phyloP scores from a whole-genome alignment of 1,139 yeast genomes.

The Dujonia santamariae region DNA sequence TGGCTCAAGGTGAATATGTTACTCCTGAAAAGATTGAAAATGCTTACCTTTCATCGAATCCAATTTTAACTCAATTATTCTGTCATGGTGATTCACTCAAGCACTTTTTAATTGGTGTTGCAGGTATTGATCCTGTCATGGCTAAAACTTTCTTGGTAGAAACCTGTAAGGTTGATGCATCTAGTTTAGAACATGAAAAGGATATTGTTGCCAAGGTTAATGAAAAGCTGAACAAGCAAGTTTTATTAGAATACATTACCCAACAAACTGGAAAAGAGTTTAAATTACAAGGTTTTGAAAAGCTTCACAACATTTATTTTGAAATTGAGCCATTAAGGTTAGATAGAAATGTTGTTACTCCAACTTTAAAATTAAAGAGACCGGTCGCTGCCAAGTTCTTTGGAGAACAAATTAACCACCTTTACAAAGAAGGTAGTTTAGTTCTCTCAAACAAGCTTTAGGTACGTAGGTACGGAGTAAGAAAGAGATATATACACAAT shows the following conservation, averaged over 20 bases:
- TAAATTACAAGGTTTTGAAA: slow-evolving; percentile 52
- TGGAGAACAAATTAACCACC: slow-evolving; percentile 39
- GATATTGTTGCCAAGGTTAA: slow-evolving; percentile 29
- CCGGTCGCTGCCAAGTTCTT: slow-evolving; percentile 54
- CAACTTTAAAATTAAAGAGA: slow-evolving; percentile 73
- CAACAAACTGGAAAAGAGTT: slow-evolving; percentile 14
- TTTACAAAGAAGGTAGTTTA: slow-evolving; percentile 56
- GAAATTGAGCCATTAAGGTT: slow-evolving; percentile 66
- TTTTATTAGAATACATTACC: slow-evolving; percentile 28
- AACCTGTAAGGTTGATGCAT: slow-evolving; percentile 14
- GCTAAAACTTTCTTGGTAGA: slow-evolving; percentile 14
- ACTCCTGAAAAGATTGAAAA: slow-evolving; percentile 44
- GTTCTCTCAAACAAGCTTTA: slow-evolving; percentile 3
- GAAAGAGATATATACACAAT: too few relatives aligned
- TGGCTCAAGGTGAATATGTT: slow-evolving; percentile 45
- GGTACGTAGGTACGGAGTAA: background rate
- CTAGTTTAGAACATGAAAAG: slow-evolving; percentile 15
- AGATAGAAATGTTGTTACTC: slow-evolving; percentile 66
- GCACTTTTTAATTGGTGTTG: slow-evolving; percentile 58
- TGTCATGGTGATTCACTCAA: slow-evolving; percentile 63
- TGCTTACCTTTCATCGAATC: slow-evolving; percentile 30
- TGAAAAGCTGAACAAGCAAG: slow-evolving; percentile 23
- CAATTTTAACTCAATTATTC: slow-evolving; percentile 32
- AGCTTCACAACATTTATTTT: slow-evolving; percentile 56
- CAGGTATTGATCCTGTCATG: slow-evolving; percentile 47